A percentile compares a stretch with the other conserved stretches of the same genome.
Evolutionary conservation across 2,329 filamentous ascomycete genomes (phyloP).

Genomic region (Aspergillus sojae): DNA sequence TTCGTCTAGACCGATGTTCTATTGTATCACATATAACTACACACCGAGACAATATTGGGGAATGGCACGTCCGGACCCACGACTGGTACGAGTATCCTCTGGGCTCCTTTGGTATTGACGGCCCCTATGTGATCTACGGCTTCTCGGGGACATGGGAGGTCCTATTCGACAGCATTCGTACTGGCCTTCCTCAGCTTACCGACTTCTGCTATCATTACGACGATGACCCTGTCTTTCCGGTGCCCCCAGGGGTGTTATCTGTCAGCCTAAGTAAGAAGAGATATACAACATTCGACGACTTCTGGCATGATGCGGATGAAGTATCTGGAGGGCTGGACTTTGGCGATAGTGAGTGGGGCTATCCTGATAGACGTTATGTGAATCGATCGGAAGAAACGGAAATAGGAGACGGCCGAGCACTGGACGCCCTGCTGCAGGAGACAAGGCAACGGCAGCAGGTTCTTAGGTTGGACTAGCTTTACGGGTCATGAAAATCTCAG

Average conservation of each 20-base stretch:
- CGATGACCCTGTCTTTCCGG: neutral
- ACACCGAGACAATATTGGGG: neutral
- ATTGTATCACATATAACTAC: neutral
- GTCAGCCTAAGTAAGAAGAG: neutral
- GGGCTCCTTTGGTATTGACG: neutral
- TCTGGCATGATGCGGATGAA: neutral
- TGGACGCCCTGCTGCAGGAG: neutral
- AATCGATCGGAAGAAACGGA: neutral
- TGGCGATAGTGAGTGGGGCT: neutral
- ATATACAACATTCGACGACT: neutral
- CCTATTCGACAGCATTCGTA: neutral
- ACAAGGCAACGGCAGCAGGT: neutral
- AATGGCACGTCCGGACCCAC: neutral
- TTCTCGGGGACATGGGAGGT: neutral
- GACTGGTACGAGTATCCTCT: neutral
- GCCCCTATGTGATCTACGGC: neutral
- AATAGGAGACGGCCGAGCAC: neutral
- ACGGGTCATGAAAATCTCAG: too few species aligned
- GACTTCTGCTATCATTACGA: neutral
- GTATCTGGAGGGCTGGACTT: neutral
- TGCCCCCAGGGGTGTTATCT: neutral
- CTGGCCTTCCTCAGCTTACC: neutral
- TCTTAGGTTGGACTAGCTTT: too few species aligned
- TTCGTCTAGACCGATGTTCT: neutral
- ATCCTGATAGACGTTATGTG: neutral